Evolutionary conservation across 192 early-diverging fungal species (phyloP), one percentile per base, ranked within the genome.

Genomic region (Obelidium mucronatum): DNA sequence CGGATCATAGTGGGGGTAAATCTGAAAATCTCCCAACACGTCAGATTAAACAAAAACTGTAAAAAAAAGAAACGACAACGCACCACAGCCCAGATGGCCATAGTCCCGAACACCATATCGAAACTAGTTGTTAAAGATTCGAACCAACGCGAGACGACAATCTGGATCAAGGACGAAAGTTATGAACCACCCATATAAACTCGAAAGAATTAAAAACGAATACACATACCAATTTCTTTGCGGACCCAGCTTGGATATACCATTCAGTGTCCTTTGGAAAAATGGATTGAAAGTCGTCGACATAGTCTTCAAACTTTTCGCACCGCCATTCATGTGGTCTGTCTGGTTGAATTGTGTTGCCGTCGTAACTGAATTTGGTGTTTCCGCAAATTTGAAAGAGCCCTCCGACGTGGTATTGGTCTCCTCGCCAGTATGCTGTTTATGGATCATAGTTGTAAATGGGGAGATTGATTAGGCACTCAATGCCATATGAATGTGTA

Each of bases 361-460:
- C 13, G 62, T 64, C 36, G 54, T 72, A 72, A 1, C 8, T 56
- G 53, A 72, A 58, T 51, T 72, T 54, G 8, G 24, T 51, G 39
- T 36, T 39, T 24, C 69, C 69, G 34, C 69, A 72, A 37, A 72
- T 40, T 39, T 72, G 69, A 54, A 72, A 72, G 52, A 72, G 55
- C 15, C 69, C 69, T 2, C 54, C 69, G 34, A 42, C 40, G 55
- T 72, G 69, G 55, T 72, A 72, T 54, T 58, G 11, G 55, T 72
- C 69, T 22, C 69, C 69, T 37, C 54, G 66, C 66, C 66, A 48
- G 22, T 67, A n/a, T n/a, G n/a, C n/a, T n/a, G n/a, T n/a, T n/a
- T n/a, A n/a, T n/a, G n/a, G n/a, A n/a, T n/a, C n/a, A n/a, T n/a
- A n/a, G n/a, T n/a, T n/a, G n/a, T n/a, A n/a, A n/a, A n/a, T n/a